Evolutionary conservation across 306 rosid species (phyloP).

Genomic region (Rosa chinensis): DNA sequence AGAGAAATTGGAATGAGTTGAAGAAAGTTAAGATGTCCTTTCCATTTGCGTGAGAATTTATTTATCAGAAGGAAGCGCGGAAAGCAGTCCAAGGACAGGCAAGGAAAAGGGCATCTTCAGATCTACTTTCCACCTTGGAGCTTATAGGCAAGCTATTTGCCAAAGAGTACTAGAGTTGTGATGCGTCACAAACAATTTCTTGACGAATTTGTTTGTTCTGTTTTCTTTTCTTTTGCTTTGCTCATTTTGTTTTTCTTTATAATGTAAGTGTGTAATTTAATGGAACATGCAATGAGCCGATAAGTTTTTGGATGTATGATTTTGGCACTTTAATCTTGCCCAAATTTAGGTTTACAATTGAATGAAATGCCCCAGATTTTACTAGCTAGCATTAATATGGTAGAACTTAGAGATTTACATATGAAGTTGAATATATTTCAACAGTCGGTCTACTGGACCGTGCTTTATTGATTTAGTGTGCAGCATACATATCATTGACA

Average conservation of each 20-base stretch:
- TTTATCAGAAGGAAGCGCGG: not conserved
- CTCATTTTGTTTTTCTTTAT: not conserved
- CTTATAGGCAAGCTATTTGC: not conserved
- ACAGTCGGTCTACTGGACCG: too few species aligned
- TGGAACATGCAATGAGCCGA: not conserved
- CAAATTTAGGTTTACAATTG: too few species aligned
- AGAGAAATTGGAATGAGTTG: slow-evolving; percentile 12
- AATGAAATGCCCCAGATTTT: too few species aligned
- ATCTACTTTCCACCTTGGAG: not conserved
- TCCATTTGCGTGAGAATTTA: not conserved
- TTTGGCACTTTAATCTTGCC: too few species aligned
- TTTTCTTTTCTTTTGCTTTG: not conserved
- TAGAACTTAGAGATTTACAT: too few species aligned
- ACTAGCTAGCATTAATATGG: too few species aligned
- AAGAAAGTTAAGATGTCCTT: not conserved
- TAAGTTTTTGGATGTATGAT: too few species aligned
- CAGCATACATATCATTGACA: too few species aligned
- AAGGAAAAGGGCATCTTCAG: not conserved
- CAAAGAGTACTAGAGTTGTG: not conserved
- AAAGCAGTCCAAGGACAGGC: not conserved
- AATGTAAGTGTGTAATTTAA: not conserved
- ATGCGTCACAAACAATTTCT: not conserved
- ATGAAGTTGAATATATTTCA: too few species aligned
- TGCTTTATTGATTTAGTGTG: too few species aligned
- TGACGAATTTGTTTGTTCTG: not conserved